Base-by-base conservation (phyloP, 2,329 filamentous ascomycete genomes). In the Hawksworthiomyces lignivorus region DNA sequence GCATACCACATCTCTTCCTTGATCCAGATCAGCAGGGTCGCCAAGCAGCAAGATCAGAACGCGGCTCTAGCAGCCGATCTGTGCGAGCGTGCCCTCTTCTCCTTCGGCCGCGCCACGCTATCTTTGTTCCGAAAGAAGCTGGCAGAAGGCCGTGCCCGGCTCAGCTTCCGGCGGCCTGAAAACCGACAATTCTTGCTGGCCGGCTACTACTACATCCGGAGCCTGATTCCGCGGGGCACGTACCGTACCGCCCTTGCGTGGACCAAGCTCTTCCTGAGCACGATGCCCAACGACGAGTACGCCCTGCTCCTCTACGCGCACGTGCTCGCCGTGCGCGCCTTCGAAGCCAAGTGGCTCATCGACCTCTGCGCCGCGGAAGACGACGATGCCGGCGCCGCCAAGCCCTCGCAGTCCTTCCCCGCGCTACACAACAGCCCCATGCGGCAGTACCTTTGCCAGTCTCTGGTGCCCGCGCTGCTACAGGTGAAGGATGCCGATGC, bases 131-230 rank as follows among this genome's bases (percentile, higher is more conserved):
- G 82, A 7, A 77, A 77, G 43, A 81, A 82, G 48, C 63, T 98
- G 6, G 75, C 84, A 41, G 75, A 82, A 55, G 92, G 92, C 26
- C 80, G 80, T 51, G 89, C 87, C 6, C 75, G 87, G 14, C 66
- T 98, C 9, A 79, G 90, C 55, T 97, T 96, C 57, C 64, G 72
- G 17, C 72, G 87, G 28, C 82, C 84, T 0, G 89, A 94, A 59
- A 97, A 97, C 59, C 76, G 92, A 32, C 90, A 97, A 60, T 80
- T 98, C 49, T 95, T 86, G 81, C 77, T 97, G 27, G 85, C 87
- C 2, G 85, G 82, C 8, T 94, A 88, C 69, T 80, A 89, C 51
- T 96, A 96, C 54, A 82, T 97, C 53, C 78, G 77, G 52, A 92
- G 87, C 50, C 69, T 98, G 18, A 74, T 87, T 14, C 81, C 87